A percentile compares a stretch with the other conserved stretches of the same genome.
phyloP scores from a whole-genome alignment of 2,329 filamentous ascomycete genomes.

The Fusarium poae region DNA sequence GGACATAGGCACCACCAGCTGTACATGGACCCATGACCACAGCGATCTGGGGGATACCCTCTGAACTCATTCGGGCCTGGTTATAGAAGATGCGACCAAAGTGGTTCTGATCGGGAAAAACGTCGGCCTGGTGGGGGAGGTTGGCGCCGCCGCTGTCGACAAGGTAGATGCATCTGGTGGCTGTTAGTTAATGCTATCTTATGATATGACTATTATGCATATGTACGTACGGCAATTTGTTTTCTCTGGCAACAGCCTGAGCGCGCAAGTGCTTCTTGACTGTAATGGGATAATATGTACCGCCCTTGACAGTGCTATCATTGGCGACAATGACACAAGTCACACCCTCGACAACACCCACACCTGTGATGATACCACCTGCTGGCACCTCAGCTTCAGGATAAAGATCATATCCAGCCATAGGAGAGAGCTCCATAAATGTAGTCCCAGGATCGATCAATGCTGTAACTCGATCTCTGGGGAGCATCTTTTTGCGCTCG shows the following conservation, averaged over 20 bases:
- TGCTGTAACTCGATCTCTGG: slow-evolving; percentile 87
- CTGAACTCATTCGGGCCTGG: slow-evolving; percentile 90
- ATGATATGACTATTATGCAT: neutral
- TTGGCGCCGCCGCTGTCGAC: slow-evolving; percentile 97
- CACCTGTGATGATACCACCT: slow-evolving; percentile 91
- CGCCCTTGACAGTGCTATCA: slow-evolving; percentile 96
- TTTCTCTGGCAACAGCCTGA: slow-evolving; percentile 91
- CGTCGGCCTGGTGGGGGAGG: slow-evolving; percentile 92
- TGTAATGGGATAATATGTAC: slow-evolving; percentile 96
- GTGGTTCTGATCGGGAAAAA: slow-evolving; percentile 94
- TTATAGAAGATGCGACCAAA: slow-evolving; percentile 99
- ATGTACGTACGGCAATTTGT: slow-evolving; percentile 72
- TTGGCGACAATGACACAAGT: slow-evolving; percentile 95
- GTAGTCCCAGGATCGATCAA: slow-evolving; percentile 90
- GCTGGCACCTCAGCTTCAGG: slow-evolving; percentile 88
- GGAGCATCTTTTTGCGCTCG: slow-evolving; percentile 91
- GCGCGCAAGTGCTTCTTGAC: slow-evolving; percentile 97
- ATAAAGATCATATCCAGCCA: slow-evolving; percentile 90
- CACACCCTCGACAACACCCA: slow-evolving; percentile 90
- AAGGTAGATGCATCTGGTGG: slow-evolving; percentile 83
- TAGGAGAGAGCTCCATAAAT: slow-evolving; percentile 92
- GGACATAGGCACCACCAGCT: slow-evolving; percentile 94
- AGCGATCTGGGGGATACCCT: slow-evolving; percentile 91
- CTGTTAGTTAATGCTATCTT: slow-evolving; percentile 5
- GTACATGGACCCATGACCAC: slow-evolving; percentile 99